Evolutionary conservation across 805 yeast species (phyloP).

Genomic region (Blastobotrys americana): DNA sequence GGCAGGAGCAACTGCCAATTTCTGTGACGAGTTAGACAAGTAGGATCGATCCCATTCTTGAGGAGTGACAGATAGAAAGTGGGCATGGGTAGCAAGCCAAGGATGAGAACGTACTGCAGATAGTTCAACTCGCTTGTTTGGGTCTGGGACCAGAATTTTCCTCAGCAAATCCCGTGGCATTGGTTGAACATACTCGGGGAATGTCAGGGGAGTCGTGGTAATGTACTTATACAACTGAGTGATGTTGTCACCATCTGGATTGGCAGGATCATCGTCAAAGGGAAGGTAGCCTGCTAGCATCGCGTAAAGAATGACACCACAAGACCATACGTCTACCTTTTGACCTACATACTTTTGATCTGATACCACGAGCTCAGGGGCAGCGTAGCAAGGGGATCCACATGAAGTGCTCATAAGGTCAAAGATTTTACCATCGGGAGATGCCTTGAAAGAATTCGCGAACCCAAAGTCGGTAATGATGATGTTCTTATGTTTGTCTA

Average conservation of each 20-base stretch:
- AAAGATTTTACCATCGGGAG: conserved; percentile 23
- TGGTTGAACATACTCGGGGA: conserved; percentile 89
- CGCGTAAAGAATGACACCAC: conserved; percentile 92
- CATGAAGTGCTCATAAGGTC: conserved; percentile 92
- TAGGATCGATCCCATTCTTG: conserved; percentile 72
- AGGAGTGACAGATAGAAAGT: conserved; percentile 76
- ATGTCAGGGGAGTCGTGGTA: conserved; percentile 83
- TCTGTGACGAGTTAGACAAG: conserved; percentile 5
- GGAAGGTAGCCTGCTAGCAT: conserved; percentile 97
- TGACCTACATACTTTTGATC: conserved; percentile 83
- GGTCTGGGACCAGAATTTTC: conserved; percentile 75
- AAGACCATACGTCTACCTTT: conserved; percentile 94
- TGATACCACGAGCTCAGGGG: conserved; percentile 90
- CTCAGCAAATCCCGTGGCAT: conserved; percentile 85
- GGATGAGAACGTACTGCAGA: conserved; percentile 70
- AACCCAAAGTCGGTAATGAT: conserved; percentile 91
- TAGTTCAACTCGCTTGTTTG: conserved; percentile 63
- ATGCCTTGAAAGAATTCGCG: conserved; percentile 65
- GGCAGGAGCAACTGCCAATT: not conserved
- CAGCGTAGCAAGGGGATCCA: conserved; percentile 98
- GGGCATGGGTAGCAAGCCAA: conserved; percentile 82
- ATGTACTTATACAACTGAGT: conserved; percentile 86
- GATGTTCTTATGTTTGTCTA: conserved; percentile 81
- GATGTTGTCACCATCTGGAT: conserved; percentile 94
- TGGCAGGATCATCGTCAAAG: conserved; percentile 93